phyloP scores from a whole-genome alignment of 495 filamentous ascomycete genomes.

The Tuber melanosporum region DNA sequence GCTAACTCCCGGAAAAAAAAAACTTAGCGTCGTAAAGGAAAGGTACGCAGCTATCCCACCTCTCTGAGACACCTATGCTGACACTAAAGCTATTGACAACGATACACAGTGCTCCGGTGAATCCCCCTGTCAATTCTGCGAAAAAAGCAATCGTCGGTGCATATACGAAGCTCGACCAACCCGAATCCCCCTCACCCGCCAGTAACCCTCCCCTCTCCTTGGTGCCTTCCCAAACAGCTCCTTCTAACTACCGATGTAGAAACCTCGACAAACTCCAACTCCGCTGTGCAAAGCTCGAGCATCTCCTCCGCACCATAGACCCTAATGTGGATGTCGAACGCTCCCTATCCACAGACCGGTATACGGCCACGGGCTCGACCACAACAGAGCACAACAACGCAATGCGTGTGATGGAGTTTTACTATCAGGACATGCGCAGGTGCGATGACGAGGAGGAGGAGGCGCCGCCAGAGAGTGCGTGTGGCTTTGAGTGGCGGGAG shows the following conservation, averaged over 20 bases:
- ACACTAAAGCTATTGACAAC: slow-evolving; percentile 2
- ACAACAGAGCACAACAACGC: slow-evolving; percentile 11
- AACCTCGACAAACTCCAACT: slow-evolving; percentile 43
- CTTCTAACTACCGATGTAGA: slow-evolving; percentile 18
- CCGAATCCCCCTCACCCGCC: slow-evolving; percentile 43
- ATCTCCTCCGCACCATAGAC: slow-evolving; percentile 38
- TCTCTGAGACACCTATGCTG: not conserved
- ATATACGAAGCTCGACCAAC: slow-evolving; percentile 39
- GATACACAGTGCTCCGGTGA: slow-evolving; percentile 37
- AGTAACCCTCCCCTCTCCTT: slow-evolving; percentile 17
- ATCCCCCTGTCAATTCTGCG: slow-evolving; percentile 41
- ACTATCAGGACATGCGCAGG: slow-evolving; percentile 17
- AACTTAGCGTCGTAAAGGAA: slow-evolving; percentile 33
- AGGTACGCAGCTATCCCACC: slow-evolving; percentile 18
- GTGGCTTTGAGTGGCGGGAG: slow-evolving; percentile 42
- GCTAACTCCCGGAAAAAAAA: slow-evolving; percentile 10
- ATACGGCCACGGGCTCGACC: slow-evolving; percentile 10
- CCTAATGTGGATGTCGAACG: slow-evolving; percentile 42
- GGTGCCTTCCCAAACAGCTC: not conserved
- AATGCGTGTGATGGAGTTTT: slow-evolving; percentile 9
- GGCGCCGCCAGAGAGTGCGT: slow-evolving; percentile 29
- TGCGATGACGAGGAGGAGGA: slow-evolving; percentile 24
- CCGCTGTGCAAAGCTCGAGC: slow-evolving; percentile 39
- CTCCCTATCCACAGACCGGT: slow-evolving; percentile 24
- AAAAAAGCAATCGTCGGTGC: slow-evolving; percentile 35